Evolutionary conservation across 257 asterid species (phyloP), one percentile per base, ranked within the genome.

Genomic region (Fraxinus quadrangulata): DNA sequence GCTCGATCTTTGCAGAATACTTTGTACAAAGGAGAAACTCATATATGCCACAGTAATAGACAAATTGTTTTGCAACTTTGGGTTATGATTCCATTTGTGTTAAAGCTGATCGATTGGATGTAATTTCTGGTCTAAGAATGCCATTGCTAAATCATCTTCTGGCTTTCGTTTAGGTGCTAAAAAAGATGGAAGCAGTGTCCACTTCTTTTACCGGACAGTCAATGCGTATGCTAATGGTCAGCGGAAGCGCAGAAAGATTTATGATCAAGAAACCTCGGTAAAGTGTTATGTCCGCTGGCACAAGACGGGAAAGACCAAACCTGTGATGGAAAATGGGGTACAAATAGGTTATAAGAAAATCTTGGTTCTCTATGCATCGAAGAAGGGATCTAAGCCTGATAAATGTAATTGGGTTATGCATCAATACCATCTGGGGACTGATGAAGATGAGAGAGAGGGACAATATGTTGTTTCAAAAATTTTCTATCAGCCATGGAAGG

Each of bases 391-490:
- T 40, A 93, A 89, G 75, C 89, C 95, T 0, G 92, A 77, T 45
- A 96, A 89, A 70, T 87, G 89, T 75, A 85, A 87, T 37, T 96
- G 99, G 99, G 91, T 89, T 67, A 94, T 96, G 98, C 96, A 96
- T 84, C 99, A 96, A 82, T 92, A 85, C 85, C 98, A 96, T 82
- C 85, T 96, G 13, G 99, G 99, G 10, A 75, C 71, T 0, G 80
- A 88, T 17, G 91, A 86, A 76, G 96, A 92, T 0, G 99, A 96
- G 83, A 84, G 73, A 59, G 91, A 83, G 66, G 96, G 95, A 5
- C 93, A 87, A 67, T 90, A 67, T 28, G 99, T 94, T 30, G 98
- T 94, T 26, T 86, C 97, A 0, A 94, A 90, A 83, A 81, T 96
- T 37, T 86, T 80, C 75, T 88, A 90, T 88, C 97, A 96, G 87